Conservation (phyloP, 306 rosid species). For the Clitoria ternatea region DNA sequence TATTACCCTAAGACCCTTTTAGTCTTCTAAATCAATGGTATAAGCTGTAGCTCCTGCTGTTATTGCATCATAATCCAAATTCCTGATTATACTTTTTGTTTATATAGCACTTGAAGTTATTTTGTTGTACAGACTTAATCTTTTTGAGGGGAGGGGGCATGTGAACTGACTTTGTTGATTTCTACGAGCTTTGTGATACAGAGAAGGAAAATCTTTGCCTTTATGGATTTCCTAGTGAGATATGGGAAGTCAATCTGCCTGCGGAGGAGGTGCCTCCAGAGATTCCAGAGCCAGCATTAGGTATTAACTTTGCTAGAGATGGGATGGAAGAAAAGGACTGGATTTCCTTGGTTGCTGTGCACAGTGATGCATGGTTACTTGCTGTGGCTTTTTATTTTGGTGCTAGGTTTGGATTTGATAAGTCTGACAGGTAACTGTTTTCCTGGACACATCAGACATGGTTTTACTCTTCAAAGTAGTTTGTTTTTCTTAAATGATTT, state of each 20-base stretch:
- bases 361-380: conserved; percentile 78
- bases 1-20: too few relatives aligned
- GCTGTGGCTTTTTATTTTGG: conserved; percentile 62
- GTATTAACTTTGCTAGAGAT: conserved; percentile 67
- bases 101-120: background rate
- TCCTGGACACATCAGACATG: background rate
- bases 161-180: background rate
- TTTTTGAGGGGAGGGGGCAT: background rate
- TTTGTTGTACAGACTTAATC: background rate
- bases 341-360: conserved; percentile 66
- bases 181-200: conserved; percentile 24
- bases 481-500: background rate
- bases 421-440: conserved; percentile 53
- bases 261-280: conserved; percentile 73
- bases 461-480: background rate
- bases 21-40: too few relatives aligned
- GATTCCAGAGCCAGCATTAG: conserved; percentile 74
- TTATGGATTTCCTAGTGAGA: conserved; percentile 69
- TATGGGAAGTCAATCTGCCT: conserved; percentile 70
- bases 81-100: conserved; percentile 10
- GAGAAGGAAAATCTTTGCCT: conserved; percentile 78
- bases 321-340: conserved; percentile 66
- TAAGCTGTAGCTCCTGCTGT: background rate
- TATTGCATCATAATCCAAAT: background rate
- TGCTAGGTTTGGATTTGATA: conserved; percentile 62